A percentile compares a stretch with the other conserved stretches of the same genome.
Evolutionary conservation across 2,329 filamentous ascomycete genomes (phyloP).

Genomic region (Fusarium citri): DNA sequence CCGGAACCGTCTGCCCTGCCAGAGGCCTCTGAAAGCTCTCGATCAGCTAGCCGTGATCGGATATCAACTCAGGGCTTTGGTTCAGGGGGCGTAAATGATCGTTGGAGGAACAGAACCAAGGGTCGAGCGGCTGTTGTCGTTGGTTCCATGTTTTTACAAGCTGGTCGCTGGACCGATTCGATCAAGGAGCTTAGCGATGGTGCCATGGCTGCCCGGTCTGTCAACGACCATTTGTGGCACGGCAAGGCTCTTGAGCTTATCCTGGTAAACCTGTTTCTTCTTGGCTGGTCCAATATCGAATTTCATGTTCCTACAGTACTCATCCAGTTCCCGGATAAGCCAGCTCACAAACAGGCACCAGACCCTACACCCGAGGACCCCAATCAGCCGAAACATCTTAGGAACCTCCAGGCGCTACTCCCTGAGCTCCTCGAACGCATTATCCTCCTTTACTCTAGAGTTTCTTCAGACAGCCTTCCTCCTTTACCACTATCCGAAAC

Average conservation of each 20-base stretch:
- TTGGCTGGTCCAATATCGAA: conserved; percentile 85
- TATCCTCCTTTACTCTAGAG: conserved; percentile 76
- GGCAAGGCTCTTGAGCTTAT: conserved; percentile 94
- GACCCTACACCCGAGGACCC: conserved; percentile 51
- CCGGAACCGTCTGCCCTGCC: conserved; percentile 56
- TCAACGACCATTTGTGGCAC: conserved; percentile 96
- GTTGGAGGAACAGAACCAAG: conserved; percentile 83
- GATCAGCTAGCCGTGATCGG: conserved; percentile 65
- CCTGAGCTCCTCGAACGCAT: conserved; percentile 83
- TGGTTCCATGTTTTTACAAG: conserved; percentile 87
- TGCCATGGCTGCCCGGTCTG: conserved; percentile 78
- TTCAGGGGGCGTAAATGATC: conserved; percentile 76
- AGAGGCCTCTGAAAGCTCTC: conserved; percentile 57
- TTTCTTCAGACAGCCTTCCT: conserved; percentile 76
- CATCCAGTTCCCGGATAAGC: conserved; percentile 61
- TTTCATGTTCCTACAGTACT: conserved; percentile 78
- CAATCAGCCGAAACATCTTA: conserved; percentile 64
- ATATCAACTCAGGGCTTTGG: conserved; percentile 79
- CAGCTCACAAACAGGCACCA: conserved; percentile 50
- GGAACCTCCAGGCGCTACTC: conserved; percentile 68
- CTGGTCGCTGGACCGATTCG: conserved; percentile 90
- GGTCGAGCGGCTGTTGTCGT: conserved; percentile 82
- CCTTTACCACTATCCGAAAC: conserved; percentile 78
- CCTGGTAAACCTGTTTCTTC: conserved; percentile 81
- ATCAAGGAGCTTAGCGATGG: conserved; percentile 85